A percentile compares a stretch with the other conserved stretches of the same genome.
phyloP scores from a whole-genome alignment of 345 rosid species.

The Arabis hirsuta region DNA sequence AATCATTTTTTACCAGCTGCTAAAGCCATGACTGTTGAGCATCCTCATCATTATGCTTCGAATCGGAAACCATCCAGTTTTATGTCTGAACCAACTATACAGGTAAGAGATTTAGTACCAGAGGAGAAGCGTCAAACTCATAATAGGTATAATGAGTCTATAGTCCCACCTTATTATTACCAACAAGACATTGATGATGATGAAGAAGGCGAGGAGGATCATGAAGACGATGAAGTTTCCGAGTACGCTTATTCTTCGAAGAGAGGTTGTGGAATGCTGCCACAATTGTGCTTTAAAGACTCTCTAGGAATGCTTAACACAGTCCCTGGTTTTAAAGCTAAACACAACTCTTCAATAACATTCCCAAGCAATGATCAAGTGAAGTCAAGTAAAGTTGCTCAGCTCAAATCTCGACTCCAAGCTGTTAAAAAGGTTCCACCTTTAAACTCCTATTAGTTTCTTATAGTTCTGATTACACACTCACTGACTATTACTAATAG shows the following conservation, averaged over 20 bases:
- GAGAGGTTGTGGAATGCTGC: constrained; percentile 79
- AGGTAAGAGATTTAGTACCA: constrained; percentile 42
- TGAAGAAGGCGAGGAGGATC: constrained; percentile 57
- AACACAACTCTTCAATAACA: constrained; percentile 49
- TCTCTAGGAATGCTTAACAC: constrained; percentile 63
- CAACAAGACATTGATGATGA: constrained; percentile 44
- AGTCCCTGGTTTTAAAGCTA: constrained; percentile 59
- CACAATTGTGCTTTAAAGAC: constrained; percentile 68
- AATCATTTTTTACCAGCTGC: constrained; percentile 96
- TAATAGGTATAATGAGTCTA: constrained; percentile 38
- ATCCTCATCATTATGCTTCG: constrained; percentile 64
- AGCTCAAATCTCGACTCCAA: constrained; percentile 51
- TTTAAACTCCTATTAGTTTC: constrained; percentile 23
- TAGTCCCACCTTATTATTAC: constrained; percentile 38
- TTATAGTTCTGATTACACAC: neutral
- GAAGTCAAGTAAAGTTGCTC: constrained; percentile 54
- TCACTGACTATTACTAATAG: no score
- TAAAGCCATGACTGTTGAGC: constrained; percentile 84
- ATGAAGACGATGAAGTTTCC: constrained; percentile 43
- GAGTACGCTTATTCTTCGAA: constrained; percentile 50
- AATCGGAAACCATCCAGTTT: constrained; percentile 52
- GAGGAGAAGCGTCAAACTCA: constrained; percentile 39
- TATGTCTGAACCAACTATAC: constrained; percentile 56
- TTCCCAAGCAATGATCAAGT: constrained; percentile 38
- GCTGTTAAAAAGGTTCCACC: constrained; percentile 55